Conservation (phyloP, 257 asterid genomes). For the Anisodus acutangulus region DNA sequence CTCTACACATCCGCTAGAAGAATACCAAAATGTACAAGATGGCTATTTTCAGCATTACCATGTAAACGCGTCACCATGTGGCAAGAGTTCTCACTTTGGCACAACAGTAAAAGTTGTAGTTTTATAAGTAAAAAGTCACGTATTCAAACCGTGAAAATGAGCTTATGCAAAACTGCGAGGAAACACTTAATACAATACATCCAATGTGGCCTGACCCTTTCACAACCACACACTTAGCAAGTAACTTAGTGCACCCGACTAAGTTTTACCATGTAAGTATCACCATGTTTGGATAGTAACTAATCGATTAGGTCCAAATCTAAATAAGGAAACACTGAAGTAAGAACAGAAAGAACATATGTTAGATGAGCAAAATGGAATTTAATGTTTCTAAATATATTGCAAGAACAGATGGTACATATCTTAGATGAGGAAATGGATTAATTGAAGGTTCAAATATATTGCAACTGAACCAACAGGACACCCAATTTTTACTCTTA, state of each 20-base stretch:
- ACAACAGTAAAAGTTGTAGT: too few species aligned
- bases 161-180: too few species aligned
- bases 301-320: neutral
- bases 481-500: neutral
- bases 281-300: neutral
- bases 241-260: neutral
- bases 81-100: too few species aligned
- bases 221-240: too few species aligned
- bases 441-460: neutral
- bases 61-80: too few species aligned
- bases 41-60: neutral
- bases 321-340: neutral
- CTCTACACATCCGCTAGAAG: neutral
- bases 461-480: neutral
- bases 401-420: neutral
- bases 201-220: neutral
- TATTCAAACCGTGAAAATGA: too few species aligned
- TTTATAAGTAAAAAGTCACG: too few species aligned
- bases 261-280: neutral
- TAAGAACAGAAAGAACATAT: neutral
- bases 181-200: neutral
- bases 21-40: neutral
- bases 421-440: neutral
- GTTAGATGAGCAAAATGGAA: neutral
- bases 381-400: neutral